Evolutionary conservation across 1,139 yeast species (phyloP).

Genomic region (Saccharomyces uvarum): DNA sequence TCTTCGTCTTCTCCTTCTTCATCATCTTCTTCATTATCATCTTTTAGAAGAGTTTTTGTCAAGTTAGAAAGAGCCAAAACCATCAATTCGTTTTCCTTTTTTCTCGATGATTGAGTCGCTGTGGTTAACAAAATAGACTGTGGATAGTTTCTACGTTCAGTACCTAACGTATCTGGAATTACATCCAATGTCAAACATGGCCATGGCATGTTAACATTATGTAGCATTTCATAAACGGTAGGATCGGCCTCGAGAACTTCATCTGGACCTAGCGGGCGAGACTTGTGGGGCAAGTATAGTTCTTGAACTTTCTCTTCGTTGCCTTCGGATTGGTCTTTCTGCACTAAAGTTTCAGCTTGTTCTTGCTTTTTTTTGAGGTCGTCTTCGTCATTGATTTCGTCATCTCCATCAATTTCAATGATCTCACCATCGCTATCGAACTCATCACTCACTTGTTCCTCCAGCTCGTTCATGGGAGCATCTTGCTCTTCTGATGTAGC

Average conservation of each 20-base stretch:
- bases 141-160: constrained; percentile 84
- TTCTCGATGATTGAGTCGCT: constrained; percentile 87
- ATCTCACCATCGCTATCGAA: constrained; percentile 89
- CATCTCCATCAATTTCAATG: constrained; percentile 68
- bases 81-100: constrained; percentile 80
- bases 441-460: constrained; percentile 92
- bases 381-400: constrained; percentile 43
- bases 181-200: constrained; percentile 90
- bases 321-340: constrained; percentile 28
- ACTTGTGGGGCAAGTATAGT: constrained; percentile 77
- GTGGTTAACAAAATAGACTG: constrained; percentile 80
- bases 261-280: constrained; percentile 87
- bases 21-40: constrained; percentile 63
- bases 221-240: constrained; percentile 91
- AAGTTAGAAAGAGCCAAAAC: constrained; percentile 77
- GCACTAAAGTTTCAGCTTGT: constrained; percentile 33
- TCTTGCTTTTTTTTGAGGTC: constrained; percentile 25
- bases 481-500: constrained; percentile 35
- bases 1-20: constrained; percentile 68
- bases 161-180: constrained; percentile 78
- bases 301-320: constrained; percentile 28
- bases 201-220: constrained; percentile 91
- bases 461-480: constrained; percentile 80
- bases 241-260: constrained; percentile 97
- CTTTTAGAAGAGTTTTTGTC: constrained; percentile 76